These are phyloP conservation scores for Botryosphaeria dothidea DNA, from an alignment of 2,329 filamentous ascomycete species.

Conservation along the genomic window DNA sequence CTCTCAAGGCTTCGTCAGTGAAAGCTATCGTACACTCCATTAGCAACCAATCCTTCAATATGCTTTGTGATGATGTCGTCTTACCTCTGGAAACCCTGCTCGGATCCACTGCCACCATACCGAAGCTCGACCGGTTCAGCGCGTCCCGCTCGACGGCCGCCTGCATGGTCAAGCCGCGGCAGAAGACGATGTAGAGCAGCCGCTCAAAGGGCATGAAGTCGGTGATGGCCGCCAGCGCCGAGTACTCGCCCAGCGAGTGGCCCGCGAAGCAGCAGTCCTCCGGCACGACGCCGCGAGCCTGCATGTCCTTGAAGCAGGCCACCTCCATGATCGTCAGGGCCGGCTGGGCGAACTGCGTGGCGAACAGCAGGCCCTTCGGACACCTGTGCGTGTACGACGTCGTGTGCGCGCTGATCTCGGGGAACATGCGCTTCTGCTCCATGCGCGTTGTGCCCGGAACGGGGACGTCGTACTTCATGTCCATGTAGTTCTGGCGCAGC, in stretches of 20 bases:
- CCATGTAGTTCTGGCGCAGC: slow-evolving; percentile 39
- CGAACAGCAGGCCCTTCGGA: slow-evolving; percentile 24
- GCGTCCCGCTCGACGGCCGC: not conserved
- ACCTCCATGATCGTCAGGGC: slow-evolving; percentile 20
- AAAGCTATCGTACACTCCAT: too few relatives aligned
- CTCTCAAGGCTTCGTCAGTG: too few relatives aligned
- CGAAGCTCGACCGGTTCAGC: not conserved
- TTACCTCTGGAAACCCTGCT: too few relatives aligned
- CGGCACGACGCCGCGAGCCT: slow-evolving; percentile 11
- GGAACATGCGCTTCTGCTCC: not conserved
- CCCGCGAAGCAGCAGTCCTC: slow-evolving; percentile 20
- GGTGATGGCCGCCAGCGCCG: slow-evolving; percentile 22
- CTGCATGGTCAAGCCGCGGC: slow-evolving; percentile 2
- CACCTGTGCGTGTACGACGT: slow-evolving; percentile 24
- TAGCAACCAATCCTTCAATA: too few relatives aligned
- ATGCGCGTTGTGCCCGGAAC: not conserved
- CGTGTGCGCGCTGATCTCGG: not conserved
- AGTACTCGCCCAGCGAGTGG: slow-evolving; percentile 26
- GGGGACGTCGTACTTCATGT: slow-evolving; percentile 21
- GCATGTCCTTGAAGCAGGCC: slow-evolving; percentile 18
- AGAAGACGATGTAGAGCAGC: slow-evolving; percentile 20
- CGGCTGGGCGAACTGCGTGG: slow-evolving; percentile 29
- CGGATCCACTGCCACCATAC: not conserved
- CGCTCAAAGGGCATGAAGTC: slow-evolving; percentile 24
- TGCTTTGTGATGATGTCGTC: too few relatives aligned